Evolutionary conservation across 192 early-diverging fungal species (phyloP), one percentile per base, ranked within the genome.

Genomic region (Backusella liffmaniae): DNA sequence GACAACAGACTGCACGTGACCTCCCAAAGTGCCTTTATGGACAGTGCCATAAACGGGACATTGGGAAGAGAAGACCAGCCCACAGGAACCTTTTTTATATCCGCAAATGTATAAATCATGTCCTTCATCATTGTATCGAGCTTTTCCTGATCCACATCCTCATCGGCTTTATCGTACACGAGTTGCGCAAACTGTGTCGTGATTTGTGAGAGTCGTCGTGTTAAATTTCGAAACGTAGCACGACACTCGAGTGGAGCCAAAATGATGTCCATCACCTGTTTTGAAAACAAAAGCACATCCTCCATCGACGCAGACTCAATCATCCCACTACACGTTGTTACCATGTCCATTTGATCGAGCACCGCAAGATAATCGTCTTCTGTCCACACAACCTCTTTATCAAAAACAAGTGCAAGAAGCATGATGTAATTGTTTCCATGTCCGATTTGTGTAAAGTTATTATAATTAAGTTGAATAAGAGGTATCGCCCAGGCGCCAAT

Each of bases 301-400:
- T 62, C 26, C 10, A 62, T 62, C 9, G 23, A 62, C 7, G 56
- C 21, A 62, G 56, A 62, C 21, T 78, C 73, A 1, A 86, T 68
- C 32, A 79, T 8, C 0, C 70, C 79, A 66, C 76, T 79, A 36
- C 83, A 81, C 32, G 78, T 79, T 1, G 79, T 44, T 5, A 82
- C 42, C 0, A 86, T 65, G 18, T 77, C 79, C 42, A 86, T 56
- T 67, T 86, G 85, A 73, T 86, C 85, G 35, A 86, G 73, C 5
- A 84, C 51, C 5, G 76, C 79, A 18, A 81, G 66, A 26, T 77
- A 81, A 70, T 86, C 85, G 21, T 86, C 83, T 42, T 86, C 85
- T 29, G 44, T 26, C 73, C 73, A 74, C 16, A 29, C 30, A 67
- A 29, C 70, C 0, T 21, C 21, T 16, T 32, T 35, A 67, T 29